Conservation (phyloP, 352 stramenopile genomes). For the Thalassiosira sp. region DNA sequence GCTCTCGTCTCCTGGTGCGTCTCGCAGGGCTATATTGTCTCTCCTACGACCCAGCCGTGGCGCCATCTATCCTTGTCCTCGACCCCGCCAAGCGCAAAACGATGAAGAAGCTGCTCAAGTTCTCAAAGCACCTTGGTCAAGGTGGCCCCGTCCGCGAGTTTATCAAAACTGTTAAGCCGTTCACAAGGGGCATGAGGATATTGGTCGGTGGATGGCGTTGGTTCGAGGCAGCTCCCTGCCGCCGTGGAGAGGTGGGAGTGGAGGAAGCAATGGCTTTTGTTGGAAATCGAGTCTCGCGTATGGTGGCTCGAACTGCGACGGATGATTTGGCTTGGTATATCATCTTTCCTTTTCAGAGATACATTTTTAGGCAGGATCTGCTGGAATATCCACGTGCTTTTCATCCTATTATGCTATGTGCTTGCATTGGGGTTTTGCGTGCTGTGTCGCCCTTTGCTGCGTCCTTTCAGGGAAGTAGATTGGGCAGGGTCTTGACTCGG, state of each 20-base stretch:
- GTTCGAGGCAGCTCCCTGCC: constrained; percentile 59
- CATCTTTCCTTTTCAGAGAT: constrained; percentile 51
- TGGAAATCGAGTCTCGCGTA: constrained; percentile 71
- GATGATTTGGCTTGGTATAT: constrained; percentile 46
- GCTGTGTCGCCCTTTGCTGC: constrained; percentile 62
- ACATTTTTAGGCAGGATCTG: constrained; percentile 40
- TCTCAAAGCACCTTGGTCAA: constrained; percentile 67
- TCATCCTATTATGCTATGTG: constrained; percentile 48
- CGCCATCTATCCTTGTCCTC: constrained; percentile 42
- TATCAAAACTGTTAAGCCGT: constrained; percentile 66
- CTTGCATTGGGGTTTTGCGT: constrained; percentile 66
- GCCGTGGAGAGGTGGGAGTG: constrained; percentile 58
- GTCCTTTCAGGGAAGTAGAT: constrained; percentile 68
- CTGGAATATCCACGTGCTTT: constrained; percentile 36
- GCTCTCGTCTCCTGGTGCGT: constrained; percentile 63
- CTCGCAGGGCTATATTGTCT: constrained; percentile 60
- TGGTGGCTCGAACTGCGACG: constrained; percentile 34
- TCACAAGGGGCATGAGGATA: constrained; percentile 68
- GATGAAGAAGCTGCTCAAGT: constrained; percentile 58
- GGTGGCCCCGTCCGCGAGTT: constrained; percentile 60
- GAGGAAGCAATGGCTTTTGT: constrained; percentile 76
- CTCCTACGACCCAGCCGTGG: constrained; percentile 34
- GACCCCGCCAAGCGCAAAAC: constrained; percentile 53
- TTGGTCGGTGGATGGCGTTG: constrained; percentile 59
- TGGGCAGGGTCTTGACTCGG: constrained; percentile 64